Conservation (phyloP, 805 yeast species). For the Limtongia smithiae region DNA sequence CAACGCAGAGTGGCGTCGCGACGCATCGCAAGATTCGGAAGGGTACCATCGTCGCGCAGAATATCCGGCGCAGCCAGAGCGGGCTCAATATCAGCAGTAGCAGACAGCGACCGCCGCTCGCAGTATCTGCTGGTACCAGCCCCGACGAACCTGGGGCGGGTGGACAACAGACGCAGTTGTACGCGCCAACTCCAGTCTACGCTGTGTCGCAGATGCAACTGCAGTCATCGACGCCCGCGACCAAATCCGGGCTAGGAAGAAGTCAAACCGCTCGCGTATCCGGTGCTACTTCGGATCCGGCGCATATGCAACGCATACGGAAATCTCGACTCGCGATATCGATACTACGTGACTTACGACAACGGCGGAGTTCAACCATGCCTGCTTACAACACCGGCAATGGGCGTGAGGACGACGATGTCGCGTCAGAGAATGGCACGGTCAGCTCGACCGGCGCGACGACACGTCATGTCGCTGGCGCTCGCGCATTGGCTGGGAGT, state of each 20-base stretch:
- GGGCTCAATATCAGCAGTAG: background rate
- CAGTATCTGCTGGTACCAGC: constrained; percentile 10
- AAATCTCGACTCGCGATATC: constrained; percentile 20
- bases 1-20: constrained; percentile 11
- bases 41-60: constrained; percentile 21
- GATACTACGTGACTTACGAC: constrained; percentile 22
- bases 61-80: constrained; percentile 1
- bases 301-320: background rate
- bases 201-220: too few species aligned
- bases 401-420: background rate
- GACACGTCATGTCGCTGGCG: background rate
- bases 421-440: too few species aligned
- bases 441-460: constrained; percentile 6
- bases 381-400: too few species aligned
- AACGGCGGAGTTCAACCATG: constrained; percentile 10
- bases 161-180: too few species aligned
- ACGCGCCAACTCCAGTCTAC: too few species aligned
- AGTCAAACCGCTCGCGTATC: too few species aligned
- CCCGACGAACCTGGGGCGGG: background rate
- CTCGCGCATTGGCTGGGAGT: too few species aligned
- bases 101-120: constrained; percentile 7
- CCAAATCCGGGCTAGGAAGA: too few species aligned
- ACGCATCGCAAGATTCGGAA: constrained; percentile 19
- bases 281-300: background rate
- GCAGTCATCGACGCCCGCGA: too few species aligned